Percentiles rank a stretch among this genome's conserved stretches.
Evolutionary conservation across 1,139 yeast species (phyloP).

Genomic region (Yamadazyma dushanensis): DNA sequence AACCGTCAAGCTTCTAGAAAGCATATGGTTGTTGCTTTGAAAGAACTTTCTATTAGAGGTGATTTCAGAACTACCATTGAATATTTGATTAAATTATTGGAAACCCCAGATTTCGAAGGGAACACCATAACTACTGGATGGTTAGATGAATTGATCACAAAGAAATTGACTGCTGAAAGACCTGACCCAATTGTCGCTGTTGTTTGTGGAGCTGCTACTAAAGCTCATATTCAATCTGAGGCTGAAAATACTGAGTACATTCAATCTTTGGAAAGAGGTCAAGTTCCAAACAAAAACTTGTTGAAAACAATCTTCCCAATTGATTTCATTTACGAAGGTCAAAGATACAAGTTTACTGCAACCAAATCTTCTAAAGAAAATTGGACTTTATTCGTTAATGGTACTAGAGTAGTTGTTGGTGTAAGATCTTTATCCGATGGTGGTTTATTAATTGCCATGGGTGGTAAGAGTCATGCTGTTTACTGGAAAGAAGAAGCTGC

Average conservation of each 20-base stretch:
- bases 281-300: constrained; percentile 79
- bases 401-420: constrained; percentile 85
- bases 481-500: constrained; percentile 98
- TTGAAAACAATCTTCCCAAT: constrained; percentile 87
- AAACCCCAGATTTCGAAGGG: constrained; percentile 94
- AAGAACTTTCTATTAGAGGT: constrained; percentile 95
- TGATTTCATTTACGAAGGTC: constrained; percentile 93
- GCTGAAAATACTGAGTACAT: constrained; percentile 69
- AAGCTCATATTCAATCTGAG: constrained; percentile 81
- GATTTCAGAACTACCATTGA: constrained; percentile 98
- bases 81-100: constrained; percentile 88
- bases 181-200: constrained; percentile 91
- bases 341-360: constrained; percentile 90
- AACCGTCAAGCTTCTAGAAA: constrained; percentile 97
- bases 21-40: constrained; percentile 97
- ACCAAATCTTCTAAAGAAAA: constrained; percentile 86
- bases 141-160: constrained; percentile 93
- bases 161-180: constrained; percentile 92
- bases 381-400: constrained; percentile 88
- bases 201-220: constrained; percentile 95
- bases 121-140: constrained; percentile 98
- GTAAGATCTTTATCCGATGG: constrained; percentile 90
- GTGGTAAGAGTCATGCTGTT: constrained; percentile 90
- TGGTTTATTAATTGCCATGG: constrained; percentile 82
- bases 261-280: constrained; percentile 85